Conservation (phyloP, 768 basidiomycete genomes). For the Hortiboletus campestris region DNA sequence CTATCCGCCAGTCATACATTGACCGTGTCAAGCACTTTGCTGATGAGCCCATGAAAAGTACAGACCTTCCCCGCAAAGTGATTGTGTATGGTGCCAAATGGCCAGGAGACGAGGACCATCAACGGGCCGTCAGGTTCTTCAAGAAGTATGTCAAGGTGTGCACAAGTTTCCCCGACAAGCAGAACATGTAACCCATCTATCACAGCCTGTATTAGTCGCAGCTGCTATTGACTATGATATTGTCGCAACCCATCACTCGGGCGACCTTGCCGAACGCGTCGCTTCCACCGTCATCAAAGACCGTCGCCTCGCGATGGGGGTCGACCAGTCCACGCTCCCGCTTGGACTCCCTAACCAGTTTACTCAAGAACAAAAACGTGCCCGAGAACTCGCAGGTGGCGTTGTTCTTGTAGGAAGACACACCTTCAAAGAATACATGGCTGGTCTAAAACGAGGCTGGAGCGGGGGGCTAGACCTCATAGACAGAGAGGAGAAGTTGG, state of each 20-base stretch:
- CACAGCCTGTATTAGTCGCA: conserved; percentile 88
- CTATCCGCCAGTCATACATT: conserved; percentile 74
- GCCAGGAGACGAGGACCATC: conserved; percentile 93
- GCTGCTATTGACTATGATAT: conserved; percentile 93
- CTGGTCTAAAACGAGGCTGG: conserved; percentile 85
- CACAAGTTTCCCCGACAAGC: conserved; percentile 14
- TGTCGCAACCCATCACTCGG: conserved; percentile 75
- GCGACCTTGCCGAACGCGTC: conserved; percentile 78
- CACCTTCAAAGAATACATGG: conserved; percentile 93
- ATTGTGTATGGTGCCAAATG: conserved; percentile 87
- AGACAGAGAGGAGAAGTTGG: conserved; percentile 70
- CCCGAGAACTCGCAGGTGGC: conserved; percentile 76
- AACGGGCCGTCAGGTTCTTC: conserved; percentile 83
- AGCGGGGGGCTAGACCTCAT: conserved; percentile 64
- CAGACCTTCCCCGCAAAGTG: conserved; percentile 74
- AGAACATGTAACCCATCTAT: conserved; percentile 1
- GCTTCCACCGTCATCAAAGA: conserved; percentile 69
- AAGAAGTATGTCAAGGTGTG: conserved; percentile 96
- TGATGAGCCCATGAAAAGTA: conserved; percentile 59
- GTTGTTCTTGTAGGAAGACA: conserved; percentile 83
- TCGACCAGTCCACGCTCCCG: conserved; percentile 49
- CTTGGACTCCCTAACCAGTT: conserved; percentile 53
- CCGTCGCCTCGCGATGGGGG: conserved; percentile 63
- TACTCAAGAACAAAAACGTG: conserved; percentile 49
- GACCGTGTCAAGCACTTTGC: conserved; percentile 78